These are phyloP conservation scores for Cladobotryum protrusum DNA, from an alignment of 2,329 filamentous ascomycete genomes.

Conservation along the genomic window DNA sequence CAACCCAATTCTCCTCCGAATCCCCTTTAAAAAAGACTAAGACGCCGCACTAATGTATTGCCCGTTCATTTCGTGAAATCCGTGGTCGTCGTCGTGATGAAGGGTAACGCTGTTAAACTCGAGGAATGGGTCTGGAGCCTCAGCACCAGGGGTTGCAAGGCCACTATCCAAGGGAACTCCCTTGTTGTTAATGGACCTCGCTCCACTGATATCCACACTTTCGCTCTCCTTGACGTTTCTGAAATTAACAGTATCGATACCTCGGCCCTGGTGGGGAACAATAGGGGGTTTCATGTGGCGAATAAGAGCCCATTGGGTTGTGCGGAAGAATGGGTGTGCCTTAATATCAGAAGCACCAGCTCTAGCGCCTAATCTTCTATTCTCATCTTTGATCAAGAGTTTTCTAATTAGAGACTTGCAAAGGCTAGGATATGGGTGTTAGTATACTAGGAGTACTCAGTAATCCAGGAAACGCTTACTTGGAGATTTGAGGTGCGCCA, in stretches of 20 bases:
- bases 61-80: conserved; percentile 17
- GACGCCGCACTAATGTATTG: conserved; percentile 15
- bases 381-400: conserved; percentile 95
- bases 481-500: conserved; percentile 78
- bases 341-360: conserved; percentile 97
- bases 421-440: conserved; percentile 49
- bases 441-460: neutral
- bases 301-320: conserved; percentile 93
- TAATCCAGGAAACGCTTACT: conserved; percentile 54
- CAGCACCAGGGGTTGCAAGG: conserved; percentile 75
- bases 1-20: neutral
- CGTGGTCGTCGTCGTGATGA: conserved; percentile 82
- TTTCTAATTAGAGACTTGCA: conserved; percentile 97
- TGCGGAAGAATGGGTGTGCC: conserved; percentile 89
- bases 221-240: conserved; percentile 96
- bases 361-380: conserved; percentile 83
- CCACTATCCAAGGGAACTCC: conserved; percentile 84
- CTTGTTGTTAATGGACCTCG: conserved; percentile 51
- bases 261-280: conserved; percentile 82
- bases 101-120: conserved; percentile 98
- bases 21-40: conserved; percentile 6
- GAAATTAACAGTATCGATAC: conserved; percentile 94
- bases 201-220: conserved; percentile 76
- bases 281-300: conserved; percentile 98
- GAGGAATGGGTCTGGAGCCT: conserved; percentile 85